These are phyloP conservation scores for Pichia sp. DNA, from an alignment of 1,139 yeast genomes.

Conservation along the genomic window DNA sequence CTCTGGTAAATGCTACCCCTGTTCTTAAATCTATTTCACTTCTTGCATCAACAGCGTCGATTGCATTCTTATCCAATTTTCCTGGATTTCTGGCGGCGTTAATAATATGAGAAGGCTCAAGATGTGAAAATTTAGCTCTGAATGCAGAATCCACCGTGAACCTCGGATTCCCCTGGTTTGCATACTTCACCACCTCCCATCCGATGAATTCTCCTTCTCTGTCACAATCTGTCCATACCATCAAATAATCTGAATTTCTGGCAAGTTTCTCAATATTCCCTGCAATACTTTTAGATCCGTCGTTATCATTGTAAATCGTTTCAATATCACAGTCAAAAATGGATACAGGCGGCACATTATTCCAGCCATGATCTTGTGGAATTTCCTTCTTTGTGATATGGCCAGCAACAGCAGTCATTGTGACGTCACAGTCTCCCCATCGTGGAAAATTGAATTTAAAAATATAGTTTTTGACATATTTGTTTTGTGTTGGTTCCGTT, in stretches of 20 bases:
- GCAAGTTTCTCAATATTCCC: conserved; percentile 74
- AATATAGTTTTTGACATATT: conserved; percentile 76
- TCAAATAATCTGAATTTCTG: conserved; percentile 54
- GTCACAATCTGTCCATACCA: conserved; percentile 99
- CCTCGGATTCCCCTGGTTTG: conserved; percentile 51
- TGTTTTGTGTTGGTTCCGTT: conserved; percentile 50
- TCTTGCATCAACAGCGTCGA: conserved; percentile 82
- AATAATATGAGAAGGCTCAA: conserved; percentile 71
- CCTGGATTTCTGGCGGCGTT: conserved; percentile 73
- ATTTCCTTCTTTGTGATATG: conserved; percentile 73
- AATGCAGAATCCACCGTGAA: conserved; percentile 49
- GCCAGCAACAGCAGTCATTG: conserved; percentile 92
- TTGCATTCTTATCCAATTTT: conserved; percentile 62
- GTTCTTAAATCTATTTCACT: conserved; percentile 86
- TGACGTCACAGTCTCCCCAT: conserved; percentile 68
- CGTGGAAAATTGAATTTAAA: conserved; percentile 60
- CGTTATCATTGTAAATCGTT: conserved; percentile 34
- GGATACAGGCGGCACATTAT: conserved; percentile 59
- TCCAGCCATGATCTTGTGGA: conserved; percentile 66
- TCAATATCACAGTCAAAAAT: conserved; percentile 71
- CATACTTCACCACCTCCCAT: conserved; percentile 73
- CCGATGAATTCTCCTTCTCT: conserved; percentile 98
- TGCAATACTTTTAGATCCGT: conserved; percentile 49
- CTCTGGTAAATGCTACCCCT: conserved; percentile 87
- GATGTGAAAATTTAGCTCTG: conserved; percentile 85